A percentile compares a stretch with the other conserved stretches of the same genome.
Conservation (phyloP, 148 eudicot genomes). For the Limonium bicolor region DNA sequence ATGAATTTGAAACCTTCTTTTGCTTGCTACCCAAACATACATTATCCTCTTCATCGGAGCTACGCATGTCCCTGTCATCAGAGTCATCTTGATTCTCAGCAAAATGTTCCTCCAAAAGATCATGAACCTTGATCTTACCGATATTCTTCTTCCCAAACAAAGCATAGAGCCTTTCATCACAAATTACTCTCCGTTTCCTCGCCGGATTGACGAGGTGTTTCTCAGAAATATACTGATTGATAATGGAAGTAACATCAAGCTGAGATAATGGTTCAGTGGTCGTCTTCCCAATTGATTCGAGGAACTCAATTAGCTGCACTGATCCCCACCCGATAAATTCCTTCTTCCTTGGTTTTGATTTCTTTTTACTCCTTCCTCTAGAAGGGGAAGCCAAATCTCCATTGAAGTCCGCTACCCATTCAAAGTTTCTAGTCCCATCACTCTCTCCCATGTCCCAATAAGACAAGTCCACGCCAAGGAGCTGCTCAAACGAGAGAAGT, state of each 20-base stretch:
- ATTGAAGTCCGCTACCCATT: conserved; percentile 19
- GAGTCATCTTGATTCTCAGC: conserved; percentile 47
- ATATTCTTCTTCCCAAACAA: conserved; percentile 38
- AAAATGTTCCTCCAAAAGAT: conserved; percentile 40
- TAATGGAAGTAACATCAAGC: conserved; percentile 24
- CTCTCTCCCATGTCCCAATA: too few species aligned
- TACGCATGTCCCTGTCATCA: conserved; percentile 22
- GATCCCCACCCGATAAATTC: conserved; percentile 69
- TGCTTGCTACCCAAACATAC: conserved; percentile 8
- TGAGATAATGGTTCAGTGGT: conserved; percentile 28
- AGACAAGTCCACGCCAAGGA: too few species aligned
- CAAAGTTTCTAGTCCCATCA: too few species aligned
- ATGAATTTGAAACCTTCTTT: conserved; percentile 16
- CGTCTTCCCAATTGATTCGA: conserved; percentile 35
- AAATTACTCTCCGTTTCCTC: conserved; percentile 38
- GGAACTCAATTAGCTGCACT: conserved; percentile 41
- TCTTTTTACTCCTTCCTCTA: conserved; percentile 13
- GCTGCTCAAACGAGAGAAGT: too few species aligned
- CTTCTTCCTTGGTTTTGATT: conserved; percentile 16
- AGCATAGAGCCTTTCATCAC: conserved; percentile 37
- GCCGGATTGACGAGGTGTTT: conserved; percentile 25
- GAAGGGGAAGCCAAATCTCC: conserved; percentile 5
- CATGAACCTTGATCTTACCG: conserved; percentile 18
- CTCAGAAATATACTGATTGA: conserved; percentile 28
- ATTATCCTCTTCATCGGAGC: conserved; percentile 41